Evolutionary conservation across 345 rosid genomes (phyloP).

Genomic region (Camelina sativa): DNA sequence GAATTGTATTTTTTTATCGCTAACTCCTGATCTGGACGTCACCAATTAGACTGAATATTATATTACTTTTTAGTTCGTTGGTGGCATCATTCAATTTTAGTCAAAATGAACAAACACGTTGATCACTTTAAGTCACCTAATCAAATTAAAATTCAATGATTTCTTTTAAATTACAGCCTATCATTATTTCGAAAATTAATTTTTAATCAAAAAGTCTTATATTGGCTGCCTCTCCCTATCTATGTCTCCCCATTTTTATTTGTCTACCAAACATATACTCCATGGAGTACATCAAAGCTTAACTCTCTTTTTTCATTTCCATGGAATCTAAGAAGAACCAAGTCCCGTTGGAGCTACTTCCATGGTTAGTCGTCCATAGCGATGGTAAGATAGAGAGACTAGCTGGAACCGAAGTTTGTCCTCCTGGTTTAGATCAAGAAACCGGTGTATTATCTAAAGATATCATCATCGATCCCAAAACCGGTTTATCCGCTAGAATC

Average conservation of each 20-base stretch:
- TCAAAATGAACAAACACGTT: no score
- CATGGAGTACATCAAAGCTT: neutral
- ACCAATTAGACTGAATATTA: no score
- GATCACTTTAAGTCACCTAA: no score
- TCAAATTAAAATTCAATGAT: no score
- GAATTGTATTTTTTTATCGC: no score
- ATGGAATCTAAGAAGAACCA: conserved; percentile 55
- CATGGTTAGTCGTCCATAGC: conserved; percentile 60
- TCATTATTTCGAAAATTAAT: no score
- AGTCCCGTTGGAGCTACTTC: conserved; percentile 56
- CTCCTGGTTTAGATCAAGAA: conserved; percentile 63
- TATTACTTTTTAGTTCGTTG: no score
- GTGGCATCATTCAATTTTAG: no score
- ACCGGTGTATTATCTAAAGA: conserved; percentile 69
- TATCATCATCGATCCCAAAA: conserved; percentile 54
- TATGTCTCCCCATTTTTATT: no score
- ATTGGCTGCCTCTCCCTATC: neutral
- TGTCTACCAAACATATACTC: conserved; percentile 7
- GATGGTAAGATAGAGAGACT: conserved; percentile 69
- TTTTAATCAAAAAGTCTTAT: conserved; percentile 4
- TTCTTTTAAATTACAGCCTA: no score
- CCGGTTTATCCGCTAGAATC: conserved; percentile 61
- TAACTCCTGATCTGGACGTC: no score
- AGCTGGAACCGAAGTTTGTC: conserved; percentile 55
- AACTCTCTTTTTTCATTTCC: neutral